Conservation (phyloP, 441 rosid species). For the Aleurites moluccanus region DNA sequence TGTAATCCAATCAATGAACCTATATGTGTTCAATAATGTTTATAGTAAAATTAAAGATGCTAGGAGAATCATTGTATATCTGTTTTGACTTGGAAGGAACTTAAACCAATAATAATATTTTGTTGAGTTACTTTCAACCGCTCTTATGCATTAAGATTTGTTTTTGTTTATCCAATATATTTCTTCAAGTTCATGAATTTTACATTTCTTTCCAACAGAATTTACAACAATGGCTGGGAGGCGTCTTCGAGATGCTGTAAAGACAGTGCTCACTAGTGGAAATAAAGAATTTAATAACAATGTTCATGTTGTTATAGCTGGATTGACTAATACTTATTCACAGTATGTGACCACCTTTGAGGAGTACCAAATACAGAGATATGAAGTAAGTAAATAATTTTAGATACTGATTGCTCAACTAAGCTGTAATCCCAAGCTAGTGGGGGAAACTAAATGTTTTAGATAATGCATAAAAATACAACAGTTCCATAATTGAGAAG, state of each 20-base stretch:
- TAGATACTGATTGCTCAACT: neutral
- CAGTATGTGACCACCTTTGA: constrained; percentile 91
- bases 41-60: constrained; percentile 2
- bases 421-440: no score
- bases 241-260: constrained; percentile 93
- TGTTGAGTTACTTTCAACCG: neutral
- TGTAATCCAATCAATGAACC: neutral
- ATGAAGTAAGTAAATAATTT: constrained; percentile 60
- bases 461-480: neutral
- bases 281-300: constrained; percentile 40
- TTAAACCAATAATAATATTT: constrained; percentile 1
- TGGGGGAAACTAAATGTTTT: neutral
- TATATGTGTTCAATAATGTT: neutral
- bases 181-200: constrained; percentile 4
- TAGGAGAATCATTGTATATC: neutral
- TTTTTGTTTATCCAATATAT: neutral
- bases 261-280: constrained; percentile 55
- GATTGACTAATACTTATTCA: constrained; percentile 89
- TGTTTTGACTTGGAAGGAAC: neutral
- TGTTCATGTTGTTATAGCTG: constrained; percentile 82
- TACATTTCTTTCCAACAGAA: constrained; percentile 47
- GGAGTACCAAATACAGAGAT: constrained; percentile 88
- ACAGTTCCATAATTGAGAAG: neutral
- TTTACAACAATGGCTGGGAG: constrained; percentile 99
- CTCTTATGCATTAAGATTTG: neutral